A percentile compares a stretch with the other conserved stretches of the same genome.
phyloP scores from a whole-genome alignment of 2,329 filamentous ascomycete species.

The Calonectria fujianensis region DNA sequence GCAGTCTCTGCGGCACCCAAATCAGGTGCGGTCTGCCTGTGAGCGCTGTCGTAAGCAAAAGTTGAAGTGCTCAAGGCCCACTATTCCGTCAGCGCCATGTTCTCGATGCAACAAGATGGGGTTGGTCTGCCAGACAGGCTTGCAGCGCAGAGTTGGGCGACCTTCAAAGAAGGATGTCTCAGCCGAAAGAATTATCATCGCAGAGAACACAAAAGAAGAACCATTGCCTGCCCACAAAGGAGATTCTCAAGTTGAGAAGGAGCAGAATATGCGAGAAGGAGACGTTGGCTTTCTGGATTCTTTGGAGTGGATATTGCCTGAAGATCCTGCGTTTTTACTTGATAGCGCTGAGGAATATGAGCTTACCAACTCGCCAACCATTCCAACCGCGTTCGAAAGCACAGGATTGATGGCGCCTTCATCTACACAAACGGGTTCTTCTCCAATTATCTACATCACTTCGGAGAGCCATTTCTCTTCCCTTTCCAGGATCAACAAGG shows the following conservation, averaged over 20 bases:
- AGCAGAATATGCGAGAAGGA: background rate
- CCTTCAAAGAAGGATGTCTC: constrained; percentile 38
- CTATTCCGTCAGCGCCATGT: constrained; percentile 39
- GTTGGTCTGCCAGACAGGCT: constrained; percentile 47
- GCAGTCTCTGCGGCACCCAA: constrained; percentile 41
- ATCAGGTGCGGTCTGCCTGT: constrained; percentile 52
- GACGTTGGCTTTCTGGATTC: background rate
- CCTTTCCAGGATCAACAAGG: constrained; percentile 26
- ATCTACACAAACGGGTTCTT: background rate
- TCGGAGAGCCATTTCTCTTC: constrained; percentile 38
- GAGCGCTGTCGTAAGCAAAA: constrained; percentile 54
- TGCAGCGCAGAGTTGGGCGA: constrained; percentile 51
- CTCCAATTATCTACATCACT: background rate
- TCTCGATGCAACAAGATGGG: constrained; percentile 48
- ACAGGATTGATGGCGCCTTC: background rate
- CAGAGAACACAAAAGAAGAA: background rate
- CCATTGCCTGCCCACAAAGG: background rate
- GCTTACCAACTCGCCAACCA: background rate
- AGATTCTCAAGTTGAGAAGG: background rate
- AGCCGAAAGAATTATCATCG: background rate
- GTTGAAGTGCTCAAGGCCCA: constrained; percentile 49
- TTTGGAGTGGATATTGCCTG: background rate
- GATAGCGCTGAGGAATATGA: background rate
- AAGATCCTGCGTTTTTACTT: background rate
- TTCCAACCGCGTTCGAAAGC: background rate